These are phyloP conservation scores for Sicyos baderoa DNA, from an alignment of 306 rosid species.

Conservation along the genomic window DNA sequence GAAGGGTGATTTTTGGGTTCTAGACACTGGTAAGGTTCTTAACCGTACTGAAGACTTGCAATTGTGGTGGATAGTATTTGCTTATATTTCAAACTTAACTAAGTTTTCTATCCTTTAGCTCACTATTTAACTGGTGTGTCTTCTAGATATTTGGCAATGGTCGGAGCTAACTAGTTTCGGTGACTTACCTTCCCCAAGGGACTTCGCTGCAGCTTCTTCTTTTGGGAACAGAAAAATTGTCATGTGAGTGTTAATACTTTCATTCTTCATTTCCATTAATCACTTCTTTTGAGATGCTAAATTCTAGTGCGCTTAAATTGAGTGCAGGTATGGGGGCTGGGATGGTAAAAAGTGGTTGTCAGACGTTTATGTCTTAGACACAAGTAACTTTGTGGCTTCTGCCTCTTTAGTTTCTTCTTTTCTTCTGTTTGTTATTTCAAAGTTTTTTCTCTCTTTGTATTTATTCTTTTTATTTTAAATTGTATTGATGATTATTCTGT, in stretches of 20 bases:
- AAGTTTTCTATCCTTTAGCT: conserved; percentile 1
- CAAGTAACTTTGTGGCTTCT: conserved; percentile 45
- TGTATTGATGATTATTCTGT: conserved; percentile 19
- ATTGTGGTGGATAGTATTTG: neutral
- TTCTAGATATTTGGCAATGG: conserved; percentile 96
- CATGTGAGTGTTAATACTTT: conserved; percentile 45
- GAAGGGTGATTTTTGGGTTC: conserved; percentile 98
- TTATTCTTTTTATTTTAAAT: neutral
- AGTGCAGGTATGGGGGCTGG: conserved; percentile 95
- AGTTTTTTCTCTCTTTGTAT: conserved; percentile 9
- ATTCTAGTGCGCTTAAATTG: conserved; percentile 17
- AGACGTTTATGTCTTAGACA: conserved; percentile 84
- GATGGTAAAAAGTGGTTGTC: conserved; percentile 97
- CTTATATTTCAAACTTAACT: neutral
- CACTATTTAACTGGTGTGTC: neutral
- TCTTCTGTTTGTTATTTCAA: neutral
- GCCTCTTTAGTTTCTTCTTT: conserved; percentile 10
- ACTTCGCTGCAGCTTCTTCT: conserved; percentile 89
- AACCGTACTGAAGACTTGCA: conserved; percentile 11
- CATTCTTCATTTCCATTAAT: neutral
- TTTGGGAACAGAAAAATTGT: conserved; percentile 84
- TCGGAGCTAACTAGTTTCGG: conserved; percentile 91
- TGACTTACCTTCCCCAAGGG: conserved; percentile 85
- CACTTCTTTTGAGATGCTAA: conserved; percentile 19
- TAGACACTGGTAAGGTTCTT: conserved; percentile 69